Evolutionary conservation across 2,329 filamentous ascomycete genomes (phyloP).

Genomic region (Talaromyces sp.): DNA sequence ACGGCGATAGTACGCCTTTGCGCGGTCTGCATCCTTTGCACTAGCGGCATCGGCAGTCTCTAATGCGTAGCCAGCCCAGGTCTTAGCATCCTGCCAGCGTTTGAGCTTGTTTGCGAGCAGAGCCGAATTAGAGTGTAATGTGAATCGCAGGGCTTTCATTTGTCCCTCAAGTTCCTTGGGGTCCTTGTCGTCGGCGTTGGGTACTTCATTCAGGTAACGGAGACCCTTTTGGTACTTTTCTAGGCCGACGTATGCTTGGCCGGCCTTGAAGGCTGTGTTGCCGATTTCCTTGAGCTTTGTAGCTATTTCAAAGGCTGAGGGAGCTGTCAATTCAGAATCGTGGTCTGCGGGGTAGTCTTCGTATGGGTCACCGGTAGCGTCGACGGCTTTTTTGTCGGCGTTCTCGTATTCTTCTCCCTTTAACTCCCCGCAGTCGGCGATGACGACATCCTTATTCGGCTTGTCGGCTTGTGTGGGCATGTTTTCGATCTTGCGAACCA

Average conservation of each 20-base stretch:
- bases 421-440: conserved; percentile 84
- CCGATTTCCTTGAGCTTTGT: conserved; percentile 85
- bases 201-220: conserved; percentile 83
- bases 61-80: conserved; percentile 70
- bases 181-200: conserved; percentile 66
- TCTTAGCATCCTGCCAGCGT: conserved; percentile 66
- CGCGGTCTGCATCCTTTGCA: conserved; percentile 70
- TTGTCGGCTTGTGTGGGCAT: conserved; percentile 74
- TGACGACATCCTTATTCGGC: conserved; percentile 68
- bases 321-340: conserved; percentile 60
- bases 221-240: conserved; percentile 94
- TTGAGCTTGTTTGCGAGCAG: conserved; percentile 79
- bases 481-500: conserved; percentile 88
- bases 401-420: conserved; percentile 65
- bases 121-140: conserved; percentile 83
- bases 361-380: conserved; percentile 82
- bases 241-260: conserved; percentile 66
- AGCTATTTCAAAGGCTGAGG: conserved; percentile 70
- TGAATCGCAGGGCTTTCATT: conserved; percentile 73
- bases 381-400: conserved; percentile 66
- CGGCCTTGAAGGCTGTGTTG: conserved; percentile 85
- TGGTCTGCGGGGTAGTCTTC: conserved; percentile 94
- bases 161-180: conserved; percentile 63
- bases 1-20: conserved; percentile 83
- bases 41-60: conserved; percentile 57